Conservation (phyloP, 768 basidiomycete genomes). For the Leccinum sublutescens region DNA sequence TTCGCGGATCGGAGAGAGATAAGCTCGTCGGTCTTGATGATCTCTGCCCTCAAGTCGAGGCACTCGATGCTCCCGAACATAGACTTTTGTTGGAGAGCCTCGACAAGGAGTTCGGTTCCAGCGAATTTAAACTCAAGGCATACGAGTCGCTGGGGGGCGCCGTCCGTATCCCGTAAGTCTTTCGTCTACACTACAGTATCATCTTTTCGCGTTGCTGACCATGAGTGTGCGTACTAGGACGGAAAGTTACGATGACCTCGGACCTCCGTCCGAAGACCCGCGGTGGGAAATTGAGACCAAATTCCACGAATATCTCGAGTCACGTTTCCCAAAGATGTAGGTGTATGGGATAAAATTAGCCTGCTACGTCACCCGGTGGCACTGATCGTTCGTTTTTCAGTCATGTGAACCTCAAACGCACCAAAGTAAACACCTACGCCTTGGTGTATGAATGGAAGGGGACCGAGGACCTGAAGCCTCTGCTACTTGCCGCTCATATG, state of each 20-base stretch:
- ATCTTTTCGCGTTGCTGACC: neutral
- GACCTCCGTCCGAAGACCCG: constrained; percentile 45
- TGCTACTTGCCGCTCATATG: too few relatives aligned
- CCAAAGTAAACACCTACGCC: too few relatives aligned
- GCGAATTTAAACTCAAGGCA: constrained; percentile 29
- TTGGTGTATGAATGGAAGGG: too few relatives aligned
- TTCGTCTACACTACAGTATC: neutral
- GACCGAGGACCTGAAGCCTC: too few relatives aligned
- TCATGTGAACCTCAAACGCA: too few relatives aligned
- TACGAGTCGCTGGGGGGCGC: constrained; percentile 37
- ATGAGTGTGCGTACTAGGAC: constrained; percentile 38
- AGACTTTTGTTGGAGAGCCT: constrained; percentile 21
- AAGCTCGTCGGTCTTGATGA: constrained; percentile 2
- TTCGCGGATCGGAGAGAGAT: neutral
- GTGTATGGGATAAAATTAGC: constrained; percentile 9
- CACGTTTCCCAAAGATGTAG: constrained; percentile 62
- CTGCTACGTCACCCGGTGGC: neutral
- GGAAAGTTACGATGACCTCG: constrained; percentile 52
- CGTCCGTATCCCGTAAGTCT: constrained; percentile 33
- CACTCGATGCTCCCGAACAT: constrained; percentile 16
- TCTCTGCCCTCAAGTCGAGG: constrained; percentile 30
- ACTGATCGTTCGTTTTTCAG: neutral
- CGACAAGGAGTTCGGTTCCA: constrained; percentile 22
- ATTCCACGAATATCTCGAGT: constrained; percentile 27
- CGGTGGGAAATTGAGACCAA: constrained; percentile 36